Base-by-base conservation (phyloP, 805 yeast species). In the Suhomyces sp. region DNA sequence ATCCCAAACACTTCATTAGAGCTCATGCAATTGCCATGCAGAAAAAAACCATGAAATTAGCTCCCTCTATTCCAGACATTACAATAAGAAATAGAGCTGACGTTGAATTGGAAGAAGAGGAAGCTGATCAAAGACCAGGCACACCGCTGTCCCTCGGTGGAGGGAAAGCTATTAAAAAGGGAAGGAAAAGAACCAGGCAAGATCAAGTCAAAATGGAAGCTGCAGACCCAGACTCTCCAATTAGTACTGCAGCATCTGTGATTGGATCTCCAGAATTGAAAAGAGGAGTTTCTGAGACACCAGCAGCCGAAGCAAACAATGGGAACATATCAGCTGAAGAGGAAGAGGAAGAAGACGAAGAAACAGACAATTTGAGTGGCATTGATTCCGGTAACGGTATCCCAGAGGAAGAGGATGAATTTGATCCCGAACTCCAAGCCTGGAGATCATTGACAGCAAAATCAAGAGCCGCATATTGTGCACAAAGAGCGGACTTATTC, bases 11-110 rank as follows among this genome's bases (percentile, higher is more conserved):
- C 58, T 91, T 85, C 47, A 58, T 93, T 28, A 70, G 99, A 31
- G 85, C 79, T 0, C 97, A 93, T 63, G 98, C 98, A 0, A 61
- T 85, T 31, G 96, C 97, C 2, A 95, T 93, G 98, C 95, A 88
- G 49, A 88, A 88, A 60, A 87, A 85, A 54, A 80, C 98, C 0
- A 56, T 78, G 34, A 72, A 79, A 30, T 68, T 93, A 34, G 73
- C 79, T 5, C 95, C 96, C 0, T 65, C 87, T 42, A 91, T 93
- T 25, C 99, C 99, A 0, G 95, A 93, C 50, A 86, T 93, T 35
- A 72, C 77, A 0, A 74, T 93, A 4, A 71, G 88, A 46, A 88
- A 77, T 50, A 60, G 91, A 31, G 67, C 81, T 0, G 93, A 84
- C 33, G 76, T 82, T 6, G 93, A 84, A 46, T 71, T 66, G 43